Base-by-base conservation (phyloP, 2,329 filamentous ascomycete genomes). In the Scytalidium lignicola region DNA sequence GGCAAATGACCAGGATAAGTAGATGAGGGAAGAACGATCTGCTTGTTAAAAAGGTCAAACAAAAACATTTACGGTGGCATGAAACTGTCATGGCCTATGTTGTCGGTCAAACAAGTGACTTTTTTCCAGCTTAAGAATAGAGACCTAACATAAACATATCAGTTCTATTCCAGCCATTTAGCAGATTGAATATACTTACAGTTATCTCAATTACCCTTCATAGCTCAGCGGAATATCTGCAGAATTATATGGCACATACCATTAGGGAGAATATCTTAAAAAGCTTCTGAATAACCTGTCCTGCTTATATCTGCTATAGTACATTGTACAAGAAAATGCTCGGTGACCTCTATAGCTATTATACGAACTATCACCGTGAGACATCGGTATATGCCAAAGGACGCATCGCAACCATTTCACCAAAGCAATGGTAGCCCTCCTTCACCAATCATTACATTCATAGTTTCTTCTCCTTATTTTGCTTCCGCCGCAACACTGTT, bases 401-500 rank as follows among this genome's bases (percentile, higher is more conserved):
- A 55, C 43, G 43, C 46, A 46, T 49, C 50, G 45, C 39, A 40
- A 29, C 49, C 48, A 48, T 44, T 43, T 47, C 52, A 43, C 44
- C 44, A 43, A 48, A 42, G n/a, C 47, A 50, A 57, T 55, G 46
- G n/a, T n/a, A n/a, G 50, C 51, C 43, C 56, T 55, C 54, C 46
- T 55, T 18, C 49, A 41, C 49, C 50, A 56, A 55, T 58, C 56
- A 57, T 59, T 60, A 62, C 52, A 52, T 49, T 51, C 53, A 39
- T 54, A 46, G 28, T 51, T 43, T 9, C 39, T 19, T 46, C 37
- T n/a, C 45, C 50, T 51, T 63, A 62, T 46, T 59, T 55, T 46
- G 59, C 64, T 58, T 75, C 74, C 45, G 68, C 71, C 47, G 70
- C 69, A 61, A 90, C 72, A 62, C 80, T 76, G 64, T 82, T 79